Evolutionary conservation across 805 yeast species (phyloP), one percentile per base, ranked within the genome.

Genomic region (Candida montana): DNA sequence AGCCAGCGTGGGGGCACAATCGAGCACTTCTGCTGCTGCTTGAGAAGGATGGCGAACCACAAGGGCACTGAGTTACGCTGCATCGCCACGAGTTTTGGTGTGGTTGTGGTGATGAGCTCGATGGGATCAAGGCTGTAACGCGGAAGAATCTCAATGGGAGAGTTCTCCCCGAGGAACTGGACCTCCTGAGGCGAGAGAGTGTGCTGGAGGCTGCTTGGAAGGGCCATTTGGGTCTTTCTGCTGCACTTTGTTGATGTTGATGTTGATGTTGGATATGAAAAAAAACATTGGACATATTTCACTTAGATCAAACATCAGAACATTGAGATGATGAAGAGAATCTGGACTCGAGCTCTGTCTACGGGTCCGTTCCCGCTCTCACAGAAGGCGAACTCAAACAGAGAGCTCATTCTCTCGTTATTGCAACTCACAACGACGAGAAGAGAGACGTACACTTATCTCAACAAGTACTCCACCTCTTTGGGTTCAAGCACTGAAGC

Each of bases 391-490:
- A 64, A 69, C 35, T 74, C 76, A 16, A 79, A 78, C 49, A 71
- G 78, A 49, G 86, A 85, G 41, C 65, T 91, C 38, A 81, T 91
- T n/a, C 65, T 88, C 15, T 81, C 96, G 2, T 89, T 91, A 19
- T 68, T 91, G 44, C 82, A 82, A 54, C 81, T 96, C 2, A 86
- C 97, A 4, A 95, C 97, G 6, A 91, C 98, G 1, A 90, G 88
- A 59, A 70, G 99, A 46, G 98, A 91, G 57, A 95, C 96, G 5
- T 74, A 77, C 48, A 83, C 82, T 49, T 91, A 90, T 57, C 64
- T 91, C 35, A 68, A 76, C 28, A 85, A 82, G 55, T 91, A 90
- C 57, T 63, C 72, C 2, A 73, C 77, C 0, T 42, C 41, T 4
- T 26, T 44, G 23, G 18, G 31, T 30, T 21, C 24, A 7, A n/a